Evolutionary conservation across 306 rosid genomes (phyloP), one percentile per base, ranked within the genome.

Genomic region (Fagus sylvatica): DNA sequence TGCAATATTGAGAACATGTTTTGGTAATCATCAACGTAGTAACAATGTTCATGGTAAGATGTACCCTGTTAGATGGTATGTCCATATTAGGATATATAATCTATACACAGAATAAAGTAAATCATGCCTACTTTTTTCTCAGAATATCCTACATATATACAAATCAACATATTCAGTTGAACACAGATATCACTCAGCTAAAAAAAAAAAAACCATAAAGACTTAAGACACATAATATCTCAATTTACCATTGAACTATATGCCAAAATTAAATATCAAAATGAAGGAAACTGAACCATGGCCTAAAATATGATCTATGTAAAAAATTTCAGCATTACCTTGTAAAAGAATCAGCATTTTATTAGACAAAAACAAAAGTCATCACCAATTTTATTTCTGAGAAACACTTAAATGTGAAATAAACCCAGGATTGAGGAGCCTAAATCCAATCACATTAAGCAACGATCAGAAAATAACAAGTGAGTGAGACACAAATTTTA

Each of bases 1-100:
- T 71, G 78, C 74, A 83, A 78, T 43, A 78, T 62, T 40, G 12
- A 53, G 8, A 69, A 42, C 34, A 0, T 42, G n/a, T 46, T 8
- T 46, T 8, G 51, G 51, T 43, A n/a, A 53, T 15, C 46, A 19
- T 36, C 22, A 17, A 54, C 10, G 10, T 51, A 64, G 39, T 22
- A 46, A 51, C 33, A 37, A 19, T 57, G 34, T 57, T 57, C 13
- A 57, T 8, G 28, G 4, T 4, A 13, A 30, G 67, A 32, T 60
- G 11, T 32, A 19, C 15, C 33, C 11, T 32, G 37, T 60, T 12
- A 60, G 67, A 60, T 11, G 16, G 15, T 60, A 32, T 60, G 1
- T 19, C 62, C 2, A 8, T 56, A 9, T 22, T 28, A 56, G n/a
- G 22, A 56, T 34, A 22, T 28, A 22, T 56, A 56, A 56, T 56